These are phyloP conservation scores for Fusarium nygamai DNA, from an alignment of 2,329 filamentous ascomycete species.

Conservation along the genomic window DNA sequence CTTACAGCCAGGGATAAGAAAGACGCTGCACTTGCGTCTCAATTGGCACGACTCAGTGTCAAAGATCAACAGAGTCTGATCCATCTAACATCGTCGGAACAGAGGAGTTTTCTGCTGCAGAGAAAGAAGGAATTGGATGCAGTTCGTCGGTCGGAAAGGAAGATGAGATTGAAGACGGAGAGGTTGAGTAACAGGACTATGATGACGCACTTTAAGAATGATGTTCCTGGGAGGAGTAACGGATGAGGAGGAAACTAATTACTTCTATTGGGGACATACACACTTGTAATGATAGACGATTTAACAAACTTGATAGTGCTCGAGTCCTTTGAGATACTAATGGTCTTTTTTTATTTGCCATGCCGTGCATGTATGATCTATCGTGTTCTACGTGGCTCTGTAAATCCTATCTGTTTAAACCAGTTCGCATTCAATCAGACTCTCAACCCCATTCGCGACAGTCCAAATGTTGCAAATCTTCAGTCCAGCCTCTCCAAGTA, in stretches of 20 bases:
- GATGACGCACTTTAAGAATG: constrained; percentile 18
- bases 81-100: constrained; percentile 26
- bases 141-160: constrained; percentile 1
- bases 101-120: constrained; percentile 17
- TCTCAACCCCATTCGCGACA: constrained; percentile 48
- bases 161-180: constrained; percentile 13
- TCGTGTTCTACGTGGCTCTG: background rate
- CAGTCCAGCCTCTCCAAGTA: constrained; percentile 48
- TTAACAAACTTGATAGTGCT: accelerated
- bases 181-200: constrained; percentile 26
- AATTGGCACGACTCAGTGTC: constrained; percentile 9
- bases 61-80: constrained; percentile 34
- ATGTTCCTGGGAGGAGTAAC: constrained; percentile 16
- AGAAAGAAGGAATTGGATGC: constrained; percentile 29
- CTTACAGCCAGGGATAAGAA: constrained; percentile 14
- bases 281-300: accelerated
- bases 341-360: accelerated
- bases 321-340: accelerated
- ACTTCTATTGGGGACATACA: too few species aligned
- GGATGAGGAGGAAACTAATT: constrained; percentile 42
- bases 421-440: constrained; percentile 51
- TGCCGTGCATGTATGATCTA: too few species aligned
- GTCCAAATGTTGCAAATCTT: constrained; percentile 50
- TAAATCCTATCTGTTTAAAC: background rate
- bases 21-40: constrained; percentile 11